These are phyloP conservation scores for Aphanomyces stellatus DNA, from an alignment of 352 stramenopile genomes.

Conservation along the genomic window DNA sequence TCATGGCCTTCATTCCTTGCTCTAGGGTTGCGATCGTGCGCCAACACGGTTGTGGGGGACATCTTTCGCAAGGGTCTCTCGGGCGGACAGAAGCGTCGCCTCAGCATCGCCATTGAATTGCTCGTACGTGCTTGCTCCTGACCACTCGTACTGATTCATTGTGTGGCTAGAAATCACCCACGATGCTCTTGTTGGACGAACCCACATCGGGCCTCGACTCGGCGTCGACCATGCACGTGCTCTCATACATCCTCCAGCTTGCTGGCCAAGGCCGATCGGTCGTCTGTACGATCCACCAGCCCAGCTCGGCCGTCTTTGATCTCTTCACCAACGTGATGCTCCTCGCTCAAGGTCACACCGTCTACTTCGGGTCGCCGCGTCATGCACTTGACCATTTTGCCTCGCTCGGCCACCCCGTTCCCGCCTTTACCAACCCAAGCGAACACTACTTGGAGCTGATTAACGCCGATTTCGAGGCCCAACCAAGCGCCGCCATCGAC, in stretches of 20 bases:
- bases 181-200: constrained; percentile 75
- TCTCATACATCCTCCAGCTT: constrained; percentile 34
- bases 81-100: constrained; percentile 66
- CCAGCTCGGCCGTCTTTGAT: constrained; percentile 43
- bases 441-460: constrained; percentile 43
- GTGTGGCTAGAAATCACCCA: constrained; percentile 30
- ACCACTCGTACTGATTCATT: constrained; percentile 6
- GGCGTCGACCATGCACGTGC: constrained; percentile 35
- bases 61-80: constrained; percentile 81
- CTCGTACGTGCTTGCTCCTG: constrained; percentile 26
- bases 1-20: neutral
- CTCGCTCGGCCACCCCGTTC: constrained; percentile 27
- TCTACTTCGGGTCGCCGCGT: constrained; percentile 60
- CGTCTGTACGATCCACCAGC: constrained; percentile 65
- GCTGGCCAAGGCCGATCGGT: constrained; percentile 38
- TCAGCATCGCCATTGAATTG: constrained; percentile 74
- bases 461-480: constrained; percentile 51
- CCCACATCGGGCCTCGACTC: constrained; percentile 55
- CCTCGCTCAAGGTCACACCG: constrained; percentile 51
- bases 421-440: constrained; percentile 42
- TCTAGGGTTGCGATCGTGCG: constrained; percentile 32
- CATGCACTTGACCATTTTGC: constrained; percentile 33
- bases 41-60: constrained; percentile 59
- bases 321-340: constrained; percentile 54
- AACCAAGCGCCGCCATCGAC: constrained; percentile 23